Conservation (phyloP, 2,329 filamentous ascomycete species). For the Ophiosphaerella herpotricha region DNA sequence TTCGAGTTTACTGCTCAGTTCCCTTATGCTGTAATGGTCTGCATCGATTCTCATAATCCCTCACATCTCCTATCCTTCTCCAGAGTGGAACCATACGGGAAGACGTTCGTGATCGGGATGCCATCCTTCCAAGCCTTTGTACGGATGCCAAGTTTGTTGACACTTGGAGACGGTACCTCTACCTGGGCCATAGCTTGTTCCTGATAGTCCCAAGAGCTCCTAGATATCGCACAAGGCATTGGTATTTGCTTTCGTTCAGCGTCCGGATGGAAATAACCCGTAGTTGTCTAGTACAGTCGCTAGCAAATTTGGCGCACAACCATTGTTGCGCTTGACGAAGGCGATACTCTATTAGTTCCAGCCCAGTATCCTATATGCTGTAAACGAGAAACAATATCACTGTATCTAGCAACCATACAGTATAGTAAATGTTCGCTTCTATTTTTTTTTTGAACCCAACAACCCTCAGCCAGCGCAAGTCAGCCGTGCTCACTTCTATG, state of each 20-base stretch:
- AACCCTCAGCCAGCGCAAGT: too few species aligned
- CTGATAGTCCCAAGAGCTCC: conserved; percentile 3
- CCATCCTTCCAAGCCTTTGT: conserved; percentile 22
- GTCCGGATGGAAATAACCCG: conserved; percentile 1
- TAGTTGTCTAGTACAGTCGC: background rate
- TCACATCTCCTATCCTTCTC: background rate
- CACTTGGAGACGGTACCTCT: conserved; percentile 1
- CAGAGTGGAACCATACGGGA: background rate
- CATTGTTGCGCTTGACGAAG: too few species aligned
- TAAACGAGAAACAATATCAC: too few species aligned
- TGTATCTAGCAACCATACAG: too few species aligned
- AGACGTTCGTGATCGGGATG: conserved; percentile 1
- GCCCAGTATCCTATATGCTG: too few species aligned
- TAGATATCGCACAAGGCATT: conserved; percentile 10
- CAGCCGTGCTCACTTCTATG: too few species aligned
- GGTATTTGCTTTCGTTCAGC: conserved; percentile 13
- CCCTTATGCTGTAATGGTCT: too few species aligned
- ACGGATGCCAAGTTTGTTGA: too few species aligned
- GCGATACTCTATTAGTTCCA: too few species aligned
- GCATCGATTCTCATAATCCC: conserved; percentile 1
- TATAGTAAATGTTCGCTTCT: too few species aligned
- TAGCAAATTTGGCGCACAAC: too few species aligned
- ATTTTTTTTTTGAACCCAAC: too few species aligned
- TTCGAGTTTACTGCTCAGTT: background rate
- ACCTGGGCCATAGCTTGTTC: background rate